Percentiles rank a stretch among this genome's conserved stretches.
Conservation (phyloP, 352 stramenopile species). For the Phytophthora idaei region DNA sequence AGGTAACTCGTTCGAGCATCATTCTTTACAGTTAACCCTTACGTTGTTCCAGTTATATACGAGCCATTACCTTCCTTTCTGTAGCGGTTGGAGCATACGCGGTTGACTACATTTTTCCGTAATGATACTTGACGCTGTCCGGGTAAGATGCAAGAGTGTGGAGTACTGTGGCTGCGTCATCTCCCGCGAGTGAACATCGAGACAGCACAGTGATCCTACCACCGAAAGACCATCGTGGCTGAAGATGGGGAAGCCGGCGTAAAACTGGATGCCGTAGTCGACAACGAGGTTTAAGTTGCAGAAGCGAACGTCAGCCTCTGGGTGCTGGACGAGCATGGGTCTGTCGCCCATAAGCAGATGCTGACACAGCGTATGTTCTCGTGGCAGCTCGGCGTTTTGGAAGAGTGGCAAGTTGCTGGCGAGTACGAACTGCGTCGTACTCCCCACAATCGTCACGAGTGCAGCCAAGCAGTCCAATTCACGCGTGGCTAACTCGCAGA, state of each 20-base stretch:
- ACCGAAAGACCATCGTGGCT: constrained; percentile 4
- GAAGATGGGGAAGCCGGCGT: constrained; percentile 50
- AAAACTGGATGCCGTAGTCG: constrained; percentile 22
- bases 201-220: constrained; percentile 2
- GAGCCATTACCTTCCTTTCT: constrained; percentile 3
- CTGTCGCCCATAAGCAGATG: constrained; percentile 57
- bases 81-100: constrained; percentile 2
- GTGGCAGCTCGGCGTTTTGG: constrained; percentile 29
- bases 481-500: constrained; percentile 42
- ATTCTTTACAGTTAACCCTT: not conserved
- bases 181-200: constrained; percentile 21
- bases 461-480: constrained; percentile 45
- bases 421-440: constrained; percentile 38
- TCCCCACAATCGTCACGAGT: constrained; percentile 51
- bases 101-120: constrained; percentile 6
- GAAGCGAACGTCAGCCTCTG: constrained; percentile 67
- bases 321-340: constrained; percentile 58
- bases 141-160: constrained; percentile 26
- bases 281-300: constrained; percentile 35
- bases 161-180: constrained; percentile 44
- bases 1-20: not conserved
- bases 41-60: too few species aligned
- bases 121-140: constrained; percentile 22
- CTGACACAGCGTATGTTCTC: constrained; percentile 53
- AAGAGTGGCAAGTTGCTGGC: constrained; percentile 40